Conservation (phyloP, 768 basidiomycete species). For the Coprinopsis sp. region DNA sequence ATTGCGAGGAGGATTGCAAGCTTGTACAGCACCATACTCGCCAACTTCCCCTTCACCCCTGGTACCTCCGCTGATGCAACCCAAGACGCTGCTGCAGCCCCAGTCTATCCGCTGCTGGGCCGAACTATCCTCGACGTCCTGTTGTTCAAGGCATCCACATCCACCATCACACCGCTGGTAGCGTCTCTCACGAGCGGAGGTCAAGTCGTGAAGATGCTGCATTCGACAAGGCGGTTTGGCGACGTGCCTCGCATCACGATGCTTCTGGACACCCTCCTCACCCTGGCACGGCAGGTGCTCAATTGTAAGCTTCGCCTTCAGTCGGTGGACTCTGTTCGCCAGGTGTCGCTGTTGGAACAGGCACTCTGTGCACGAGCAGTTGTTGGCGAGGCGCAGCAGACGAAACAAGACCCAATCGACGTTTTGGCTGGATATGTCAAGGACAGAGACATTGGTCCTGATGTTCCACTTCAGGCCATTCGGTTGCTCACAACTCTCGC, state of each 20-base stretch:
- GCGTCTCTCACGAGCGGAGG: constrained; percentile 61
- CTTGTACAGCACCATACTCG: constrained; percentile 64
- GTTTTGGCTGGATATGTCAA: constrained; percentile 65
- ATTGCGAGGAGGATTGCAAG: constrained; percentile 64
- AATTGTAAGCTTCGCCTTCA: constrained; percentile 48
- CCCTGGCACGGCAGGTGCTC: constrained; percentile 56
- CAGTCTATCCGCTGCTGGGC: constrained; percentile 56
- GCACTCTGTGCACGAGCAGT: constrained; percentile 60
- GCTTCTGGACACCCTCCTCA: constrained; percentile 64
- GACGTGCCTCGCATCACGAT: constrained; percentile 67
- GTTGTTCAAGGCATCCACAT: constrained; percentile 68
- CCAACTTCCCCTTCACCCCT: constrained; percentile 52
- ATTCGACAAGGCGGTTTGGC: constrained; percentile 57
- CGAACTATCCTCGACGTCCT: constrained; percentile 66
- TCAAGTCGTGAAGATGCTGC: constrained; percentile 54
- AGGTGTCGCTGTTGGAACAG: constrained; percentile 66
- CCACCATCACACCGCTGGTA: constrained; percentile 78
- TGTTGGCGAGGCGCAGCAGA: constrained; percentile 42
- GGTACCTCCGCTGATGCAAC: too few species aligned
- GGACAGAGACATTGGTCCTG: constrained; percentile 54
- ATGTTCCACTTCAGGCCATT: constrained; percentile 63
- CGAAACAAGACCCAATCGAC: constrained; percentile 68
- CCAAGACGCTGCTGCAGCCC: not conserved
- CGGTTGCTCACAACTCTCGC: constrained; percentile 65
- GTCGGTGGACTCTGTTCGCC: not conserved